Conservation (phyloP, 2,329 filamentous ascomycete genomes). For the Fusarium sp. region DNA sequence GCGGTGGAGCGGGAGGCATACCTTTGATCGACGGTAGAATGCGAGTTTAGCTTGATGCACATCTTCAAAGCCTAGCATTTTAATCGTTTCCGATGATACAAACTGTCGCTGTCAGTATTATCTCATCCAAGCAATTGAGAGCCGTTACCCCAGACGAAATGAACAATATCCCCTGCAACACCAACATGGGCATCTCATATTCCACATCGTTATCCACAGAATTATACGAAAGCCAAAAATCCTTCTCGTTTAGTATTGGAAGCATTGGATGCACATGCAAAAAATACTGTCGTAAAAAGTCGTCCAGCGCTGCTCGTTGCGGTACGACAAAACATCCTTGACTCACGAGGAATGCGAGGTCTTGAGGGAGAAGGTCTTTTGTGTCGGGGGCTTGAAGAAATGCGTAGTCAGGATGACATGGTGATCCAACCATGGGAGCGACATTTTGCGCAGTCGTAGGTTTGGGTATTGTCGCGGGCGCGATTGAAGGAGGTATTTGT, state of each 20-base stretch:
- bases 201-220: conserved; percentile 11
- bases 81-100: conserved; percentile 34
- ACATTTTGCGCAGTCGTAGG: background rate
- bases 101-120: conserved; percentile 23
- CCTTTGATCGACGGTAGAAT: conserved; percentile 43
- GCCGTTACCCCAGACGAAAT: conserved; percentile 37
- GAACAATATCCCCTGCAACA: conserved; percentile 42
- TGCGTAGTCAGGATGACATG: conserved; percentile 38
- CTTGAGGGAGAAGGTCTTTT: conserved; percentile 39
- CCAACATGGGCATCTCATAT: conserved; percentile 39
- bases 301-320: conserved; percentile 40
- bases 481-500: background rate
- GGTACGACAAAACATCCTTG: conserved; percentile 47
- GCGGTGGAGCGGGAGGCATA: background rate
- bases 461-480: background rate
- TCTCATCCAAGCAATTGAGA: rapidly evolving
- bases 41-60: conserved; percentile 43
- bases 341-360: conserved; percentile 41
- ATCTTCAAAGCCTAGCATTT: conserved; percentile 39
- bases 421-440: background rate
- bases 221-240: conserved; percentile 43
- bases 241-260: conserved; percentile 44
- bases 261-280: conserved; percentile 48
- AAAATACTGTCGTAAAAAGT: conserved; percentile 49
- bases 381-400: conserved; percentile 42